Evolutionary conservation across 768 basidiomycete genomes (phyloP).

Genomic region (Russula virescens): DNA sequence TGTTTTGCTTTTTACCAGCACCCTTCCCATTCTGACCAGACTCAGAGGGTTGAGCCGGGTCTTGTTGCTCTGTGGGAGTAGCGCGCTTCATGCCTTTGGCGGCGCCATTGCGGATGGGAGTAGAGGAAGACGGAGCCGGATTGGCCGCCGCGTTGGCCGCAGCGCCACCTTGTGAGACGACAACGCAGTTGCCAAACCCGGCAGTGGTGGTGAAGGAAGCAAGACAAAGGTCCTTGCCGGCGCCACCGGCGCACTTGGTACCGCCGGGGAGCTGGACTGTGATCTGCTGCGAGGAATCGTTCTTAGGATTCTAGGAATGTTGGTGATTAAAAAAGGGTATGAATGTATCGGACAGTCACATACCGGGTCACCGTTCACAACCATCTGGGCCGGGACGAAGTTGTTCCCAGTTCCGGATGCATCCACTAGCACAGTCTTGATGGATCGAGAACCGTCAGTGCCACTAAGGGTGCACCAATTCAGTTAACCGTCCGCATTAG

Average conservation of each 20-base stretch:
- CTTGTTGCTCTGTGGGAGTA: neutral
- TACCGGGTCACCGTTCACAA: conserved; percentile 45
- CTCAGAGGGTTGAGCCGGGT: neutral
- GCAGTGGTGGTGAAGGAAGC: conserved; percentile 45
- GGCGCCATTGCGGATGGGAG: neutral
- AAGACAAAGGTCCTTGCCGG: conserved; percentile 41
- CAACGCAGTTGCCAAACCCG: conserved; percentile 52
- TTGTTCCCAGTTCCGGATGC: conserved; percentile 34
- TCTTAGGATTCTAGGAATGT: conserved; percentile 35
- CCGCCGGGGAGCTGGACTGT: conserved; percentile 42
- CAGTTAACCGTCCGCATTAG: conserved; percentile 40
- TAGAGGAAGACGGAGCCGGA: neutral
- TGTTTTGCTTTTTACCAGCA: too few relatives aligned
- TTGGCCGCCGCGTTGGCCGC: neutral
- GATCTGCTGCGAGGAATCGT: conserved; percentile 37
- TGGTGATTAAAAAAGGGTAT: neutral
- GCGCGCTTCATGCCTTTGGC: conserved; percentile 1
- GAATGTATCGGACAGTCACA: conserved; percentile 20
- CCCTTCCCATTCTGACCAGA: too few relatives aligned
- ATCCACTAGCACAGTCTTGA: conserved; percentile 41
- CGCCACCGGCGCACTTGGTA: conserved; percentile 48
- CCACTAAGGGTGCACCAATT: conserved; percentile 29
- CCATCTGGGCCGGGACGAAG: conserved; percentile 36
- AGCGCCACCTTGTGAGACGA: conserved; percentile 33
- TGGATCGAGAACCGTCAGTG: conserved; percentile 42